Evolutionary conservation across 1,284 basidiomycete genomes (phyloP).

Genomic region (Omphalotus olearius): DNA sequence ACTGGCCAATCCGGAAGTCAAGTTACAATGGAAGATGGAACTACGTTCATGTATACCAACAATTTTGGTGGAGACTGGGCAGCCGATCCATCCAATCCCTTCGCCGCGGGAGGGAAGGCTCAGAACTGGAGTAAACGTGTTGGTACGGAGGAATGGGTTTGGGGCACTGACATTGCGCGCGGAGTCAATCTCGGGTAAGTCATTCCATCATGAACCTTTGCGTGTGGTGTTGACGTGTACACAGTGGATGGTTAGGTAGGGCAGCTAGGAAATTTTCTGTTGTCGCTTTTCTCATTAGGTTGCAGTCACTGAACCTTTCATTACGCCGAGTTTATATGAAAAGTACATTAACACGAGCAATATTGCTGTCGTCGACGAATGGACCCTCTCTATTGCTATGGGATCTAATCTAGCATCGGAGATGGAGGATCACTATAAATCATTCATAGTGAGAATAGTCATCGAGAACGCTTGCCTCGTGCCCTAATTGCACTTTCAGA

Average conservation of each 20-base stretch:
- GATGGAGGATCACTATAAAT: conserved; percentile 80
- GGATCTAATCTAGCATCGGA: conserved; percentile 47
- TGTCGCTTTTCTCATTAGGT: conserved; percentile 34
- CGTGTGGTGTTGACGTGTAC: not conserved
- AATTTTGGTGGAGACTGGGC: conserved; percentile 61
- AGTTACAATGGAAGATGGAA: conserved; percentile 61
- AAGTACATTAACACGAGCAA: conserved; percentile 53
- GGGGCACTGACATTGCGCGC: conserved; percentile 35
- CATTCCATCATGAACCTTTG: not conserved
- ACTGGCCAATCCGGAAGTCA: conserved; percentile 53
- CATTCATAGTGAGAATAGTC: conserved; percentile 60
- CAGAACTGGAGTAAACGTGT: conserved; percentile 71
- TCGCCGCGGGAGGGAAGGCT: conserved; percentile 65
- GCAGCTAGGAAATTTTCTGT: conserved; percentile 2
- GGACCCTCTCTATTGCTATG: conserved; percentile 72
- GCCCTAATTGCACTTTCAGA: conserved; percentile 23
- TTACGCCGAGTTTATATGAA: conserved; percentile 77
- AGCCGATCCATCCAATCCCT: conserved; percentile 64
- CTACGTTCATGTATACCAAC: conserved; percentile 69
- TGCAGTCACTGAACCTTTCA: conserved; percentile 40
- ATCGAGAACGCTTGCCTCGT: conserved; percentile 4
- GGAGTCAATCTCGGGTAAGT: conserved; percentile 44
- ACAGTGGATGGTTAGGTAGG: conserved; percentile 38
- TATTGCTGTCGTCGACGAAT: conserved; percentile 69
- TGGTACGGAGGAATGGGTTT: conserved; percentile 42